A percentile compares a stretch with the other conserved stretches of the same genome.
These are phyloP conservation scores for Ambrosiella beaveri DNA, from an alignment of 2,329 filamentous ascomycete genomes.

Conservation along the genomic window DNA sequence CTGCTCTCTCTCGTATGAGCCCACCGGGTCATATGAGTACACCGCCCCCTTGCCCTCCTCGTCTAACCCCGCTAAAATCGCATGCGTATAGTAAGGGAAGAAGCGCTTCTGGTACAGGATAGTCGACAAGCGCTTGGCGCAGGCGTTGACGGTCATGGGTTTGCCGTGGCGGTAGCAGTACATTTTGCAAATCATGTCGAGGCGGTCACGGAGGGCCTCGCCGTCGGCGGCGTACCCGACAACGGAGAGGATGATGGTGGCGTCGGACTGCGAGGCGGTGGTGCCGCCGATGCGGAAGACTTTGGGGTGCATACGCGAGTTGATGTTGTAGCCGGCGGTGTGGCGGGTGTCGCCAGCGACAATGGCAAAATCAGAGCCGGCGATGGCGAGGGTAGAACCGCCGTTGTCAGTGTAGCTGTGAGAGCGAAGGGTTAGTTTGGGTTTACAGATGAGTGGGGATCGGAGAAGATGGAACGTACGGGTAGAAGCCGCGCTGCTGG, in stretches of 20 bases:
- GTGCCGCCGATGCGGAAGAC: slow-evolving; percentile 94
- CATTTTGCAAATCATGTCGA: slow-evolving; percentile 94
- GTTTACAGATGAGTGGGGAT: neutral
- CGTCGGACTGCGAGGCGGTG: slow-evolving; percentile 66
- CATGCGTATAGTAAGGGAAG: slow-evolving; percentile 96
- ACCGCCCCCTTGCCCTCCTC: slow-evolving; percentile 87
- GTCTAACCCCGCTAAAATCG: slow-evolving; percentile 84
- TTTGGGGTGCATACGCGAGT: slow-evolving; percentile 87
- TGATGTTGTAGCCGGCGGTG: slow-evolving; percentile 96
- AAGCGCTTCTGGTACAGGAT: slow-evolving; percentile 96
- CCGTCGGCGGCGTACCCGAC: slow-evolving; percentile 94
- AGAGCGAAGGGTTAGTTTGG: slow-evolving; percentile 7
- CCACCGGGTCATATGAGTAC: slow-evolving; percentile 95
- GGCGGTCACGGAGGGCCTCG: slow-evolving; percentile 77
- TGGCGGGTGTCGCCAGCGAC: slow-evolving; percentile 93
- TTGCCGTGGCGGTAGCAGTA: slow-evolving; percentile 98
- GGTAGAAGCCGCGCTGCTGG: slow-evolving; percentile 74
- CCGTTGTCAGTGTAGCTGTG: slow-evolving; percentile 90
- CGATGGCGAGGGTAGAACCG: slow-evolving; percentile 87
- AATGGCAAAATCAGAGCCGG: slow-evolving; percentile 85
- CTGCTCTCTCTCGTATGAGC: slow-evolving; percentile 93
- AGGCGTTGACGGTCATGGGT: slow-evolving; percentile 84
- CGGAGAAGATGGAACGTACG: slow-evolving; percentile 37
- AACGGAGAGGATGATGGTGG: slow-evolving; percentile 77
- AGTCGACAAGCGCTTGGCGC: slow-evolving; percentile 84